Evolutionary conservation across 2,329 filamentous ascomycete species (phyloP), one percentile per base, ranked within the genome.

Genomic region (Hypoxylon sp.): DNA sequence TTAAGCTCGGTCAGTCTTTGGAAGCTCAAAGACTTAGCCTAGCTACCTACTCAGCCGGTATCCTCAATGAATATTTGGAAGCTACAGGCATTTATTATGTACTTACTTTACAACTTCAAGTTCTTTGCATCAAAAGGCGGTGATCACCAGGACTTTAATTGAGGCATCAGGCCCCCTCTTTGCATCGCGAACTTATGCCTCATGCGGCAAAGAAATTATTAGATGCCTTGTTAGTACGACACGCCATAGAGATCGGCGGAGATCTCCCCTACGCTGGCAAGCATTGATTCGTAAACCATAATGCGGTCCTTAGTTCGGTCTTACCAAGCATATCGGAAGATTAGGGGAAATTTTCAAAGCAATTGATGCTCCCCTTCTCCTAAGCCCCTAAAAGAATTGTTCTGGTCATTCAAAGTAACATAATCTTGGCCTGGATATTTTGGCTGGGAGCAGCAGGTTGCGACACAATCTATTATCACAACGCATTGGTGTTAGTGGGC

Each of bases 101-200:
- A 27, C 6, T 3, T 27, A 39, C 1, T 29, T 23, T 8, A n/a
- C 21, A 32, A 32, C n/a, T 45, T 45, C 30, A 9, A 45, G 12
- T 32, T 14, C 47, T 23, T 29, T 29, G 14, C 14, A 41, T 53
- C 16, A 53, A 41, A 41, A 41, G 12, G n/a, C 39, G 14, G 25
- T 54, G 39, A 27, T 54, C 39, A 54, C 32, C 37, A 54, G 52
- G 25, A n/a, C 21, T 43, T 30, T 47, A 37, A 47, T 53, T 29
- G 11, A 27, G 39, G 60, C 37, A 16, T 60, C 16, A 63, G 41
- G 39, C 27, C 53, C 48, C 61, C 48, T 23, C 12, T 53, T 55
- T 61, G 9, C 48, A 54, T 62, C 67, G 67, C 63, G 67, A 61
- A 67, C 56, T 69, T 56, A 67, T 69, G 45, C 66, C 59, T 58